These are phyloP conservation scores for Emmonsia crescens DNA, from an alignment of 2,329 filamentous ascomycete species.

Conservation along the genomic window DNA sequence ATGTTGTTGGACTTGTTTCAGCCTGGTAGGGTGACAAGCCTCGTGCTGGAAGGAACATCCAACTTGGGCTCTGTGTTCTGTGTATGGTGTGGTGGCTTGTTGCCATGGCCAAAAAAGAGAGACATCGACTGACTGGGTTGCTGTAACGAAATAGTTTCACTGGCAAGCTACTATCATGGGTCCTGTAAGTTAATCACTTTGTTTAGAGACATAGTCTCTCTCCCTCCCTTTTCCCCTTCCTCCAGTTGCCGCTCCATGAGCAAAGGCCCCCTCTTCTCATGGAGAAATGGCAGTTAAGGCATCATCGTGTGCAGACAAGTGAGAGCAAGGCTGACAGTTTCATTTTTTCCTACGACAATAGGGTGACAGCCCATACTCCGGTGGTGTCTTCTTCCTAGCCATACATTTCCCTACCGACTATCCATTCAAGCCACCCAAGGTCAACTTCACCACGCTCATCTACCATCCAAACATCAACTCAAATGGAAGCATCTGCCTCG, in stretches of 20 bases:
- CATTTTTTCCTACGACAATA: slow-evolving; percentile 27
- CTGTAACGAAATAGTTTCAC: slow-evolving; percentile 62
- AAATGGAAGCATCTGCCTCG: slow-evolving; percentile 97
- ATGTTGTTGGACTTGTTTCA: slow-evolving; percentile 12
- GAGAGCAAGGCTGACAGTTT: slow-evolving; percentile 5
- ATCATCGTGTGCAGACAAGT: background rate
- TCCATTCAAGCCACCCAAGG: slow-evolving; percentile 99
- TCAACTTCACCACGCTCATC: slow-evolving; percentile 99
- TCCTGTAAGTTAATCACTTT: slow-evolving; percentile 58
- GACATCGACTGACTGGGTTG: slow-evolving; percentile 20
- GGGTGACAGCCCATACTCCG: slow-evolving; percentile 94
- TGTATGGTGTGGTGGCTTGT: slow-evolving; percentile 1
- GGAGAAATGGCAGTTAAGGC: background rate
- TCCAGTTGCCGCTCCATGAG: background rate
- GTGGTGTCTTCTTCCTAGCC: slow-evolving; percentile 96
- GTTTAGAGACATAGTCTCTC: background rate
- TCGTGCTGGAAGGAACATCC: background rate
- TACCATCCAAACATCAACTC: slow-evolving; percentile 99
- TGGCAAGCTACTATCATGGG: slow-evolving; percentile 99
- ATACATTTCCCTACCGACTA: slow-evolving; percentile 99
- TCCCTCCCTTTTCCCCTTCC: background rate
- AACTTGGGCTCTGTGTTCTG: no score
- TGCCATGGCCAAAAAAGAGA: background rate
- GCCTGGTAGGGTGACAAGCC: slow-evolving; percentile 6
- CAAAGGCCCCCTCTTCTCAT: background rate